Evolutionary conservation across 2,329 filamentous ascomycete genomes (phyloP), one percentile per base, ranked within the genome.

Genomic region (Acephala macrosclerotiorum): DNA sequence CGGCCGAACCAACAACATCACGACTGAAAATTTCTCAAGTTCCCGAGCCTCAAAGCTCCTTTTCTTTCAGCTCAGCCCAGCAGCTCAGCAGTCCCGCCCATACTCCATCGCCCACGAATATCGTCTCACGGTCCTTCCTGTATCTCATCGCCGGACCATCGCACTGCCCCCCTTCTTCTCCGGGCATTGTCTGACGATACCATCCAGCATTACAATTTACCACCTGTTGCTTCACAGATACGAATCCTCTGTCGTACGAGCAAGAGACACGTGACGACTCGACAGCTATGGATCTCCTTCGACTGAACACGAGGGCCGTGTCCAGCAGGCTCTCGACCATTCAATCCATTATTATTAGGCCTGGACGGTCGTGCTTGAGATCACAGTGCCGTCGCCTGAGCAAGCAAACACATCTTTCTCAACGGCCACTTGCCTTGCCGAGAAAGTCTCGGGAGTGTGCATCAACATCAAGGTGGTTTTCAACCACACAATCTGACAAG

Each of bases 401-500:
- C 25, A 45, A 53, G 20, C 53, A 58, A 62, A 61, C 42, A 45
- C 26, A 20, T 56, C 53, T 36, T 25, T 36, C 51, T 38, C 55
- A 11, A 26, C 63, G 63, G 63, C 29, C 51, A 29, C 26, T 51
- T 61, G 63, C 53, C 40, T 58, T 65, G 25, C 59, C 63, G 63
- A 62, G 36, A 20, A n/a, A 33, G 63, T 65, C 58, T 61, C 58
- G 63, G 63, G 29, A 58, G 11, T 9, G 3, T 59, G 55, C 63
- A 65, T 58, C n/a, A n/a, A 59, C 20, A 36, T 14, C 57, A 36
- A 45, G 55, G 4, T 57, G 22, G 33, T 57, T 35, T 38, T 36
- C 55, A 25, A 16, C 29, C 51, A 55, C 45, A 25, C 45, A 25
- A 22, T 49, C 45, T 9, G 20, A 49, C 8, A 18, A 5, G 40